These are phyloP conservation scores for Neurospora sp. DNA, from an alignment of 495 filamentous ascomycete species.

Conservation along the genomic window DNA sequence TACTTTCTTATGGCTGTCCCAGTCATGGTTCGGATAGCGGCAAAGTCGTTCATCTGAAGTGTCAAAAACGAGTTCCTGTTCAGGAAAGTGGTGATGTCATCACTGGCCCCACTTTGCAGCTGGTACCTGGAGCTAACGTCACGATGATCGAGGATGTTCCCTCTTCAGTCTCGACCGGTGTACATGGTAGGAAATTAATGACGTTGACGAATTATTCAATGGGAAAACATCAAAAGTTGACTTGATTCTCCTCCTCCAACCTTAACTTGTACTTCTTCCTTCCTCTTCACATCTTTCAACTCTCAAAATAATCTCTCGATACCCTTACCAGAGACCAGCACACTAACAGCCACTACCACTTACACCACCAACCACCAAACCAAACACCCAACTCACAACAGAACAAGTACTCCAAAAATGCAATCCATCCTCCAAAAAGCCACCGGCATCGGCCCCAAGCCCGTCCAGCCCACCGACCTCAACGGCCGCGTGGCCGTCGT, in stretches of 20 bases:
- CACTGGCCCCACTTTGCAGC: not conserved
- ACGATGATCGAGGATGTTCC: not conserved
- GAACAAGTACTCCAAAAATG: constrained; percentile 7
- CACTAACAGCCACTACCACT: not conserved
- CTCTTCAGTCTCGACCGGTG: not conserved
- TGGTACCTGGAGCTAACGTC: not conserved
- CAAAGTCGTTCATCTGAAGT: not conserved
- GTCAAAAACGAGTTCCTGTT: not conserved
- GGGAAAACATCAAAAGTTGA: not conserved
- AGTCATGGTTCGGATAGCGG: not conserved
- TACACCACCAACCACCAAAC: not conserved
- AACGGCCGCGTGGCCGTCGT: constrained; percentile 39
- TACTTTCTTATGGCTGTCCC: not conserved
- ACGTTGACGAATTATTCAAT: not conserved
- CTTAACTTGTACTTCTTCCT: not conserved
- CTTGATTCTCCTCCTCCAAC: not conserved
- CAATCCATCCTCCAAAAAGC: constrained; percentile 18
- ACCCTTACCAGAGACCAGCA: not conserved
- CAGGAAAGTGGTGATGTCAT: not conserved
- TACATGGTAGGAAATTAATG: not conserved
- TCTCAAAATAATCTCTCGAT: not conserved
- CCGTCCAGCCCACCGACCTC: constrained; percentile 17
- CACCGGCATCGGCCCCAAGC: constrained; percentile 16
- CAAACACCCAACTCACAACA: not conserved
- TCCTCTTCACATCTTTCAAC: not conserved